Evolutionary conservation across 2,329 filamentous ascomycete genomes (phyloP).

Genomic region (Leptographium radiaticola): DNA sequence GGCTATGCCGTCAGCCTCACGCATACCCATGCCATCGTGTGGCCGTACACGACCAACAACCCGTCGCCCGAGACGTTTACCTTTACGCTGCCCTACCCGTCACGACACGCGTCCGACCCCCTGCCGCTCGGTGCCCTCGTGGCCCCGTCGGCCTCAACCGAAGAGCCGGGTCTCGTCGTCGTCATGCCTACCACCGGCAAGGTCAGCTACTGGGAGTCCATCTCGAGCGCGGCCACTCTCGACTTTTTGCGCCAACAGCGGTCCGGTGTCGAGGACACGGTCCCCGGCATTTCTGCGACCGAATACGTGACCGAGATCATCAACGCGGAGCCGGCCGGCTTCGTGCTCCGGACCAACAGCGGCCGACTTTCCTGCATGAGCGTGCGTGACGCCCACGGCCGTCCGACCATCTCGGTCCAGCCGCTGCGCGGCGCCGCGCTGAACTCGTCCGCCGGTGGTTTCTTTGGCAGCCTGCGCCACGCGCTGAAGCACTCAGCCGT

Average conservation of each 20-base stretch:
- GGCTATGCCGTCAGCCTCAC: conserved; percentile 73
- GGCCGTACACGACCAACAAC: conserved; percentile 67
- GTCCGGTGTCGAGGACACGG: conserved; percentile 61
- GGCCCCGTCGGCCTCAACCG: conserved; percentile 61
- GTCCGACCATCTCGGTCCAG: conserved; percentile 65
- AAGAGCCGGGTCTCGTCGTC: conserved; percentile 74
- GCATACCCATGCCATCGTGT: conserved; percentile 70
- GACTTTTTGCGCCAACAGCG: conserved; percentile 73
- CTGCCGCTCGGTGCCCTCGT: conserved; percentile 76
- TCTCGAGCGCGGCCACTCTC: conserved; percentile 75
- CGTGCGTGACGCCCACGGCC: conserved; percentile 74
- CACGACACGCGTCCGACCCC: conserved; percentile 52
- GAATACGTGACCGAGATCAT: conserved; percentile 68
- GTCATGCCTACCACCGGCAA: conserved; percentile 74
- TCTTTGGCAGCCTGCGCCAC: conserved; percentile 71
- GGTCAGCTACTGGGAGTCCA: conserved; percentile 90
- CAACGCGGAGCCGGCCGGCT: conserved; percentile 74
- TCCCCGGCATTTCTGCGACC: conserved; percentile 63
- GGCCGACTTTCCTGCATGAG: conserved; percentile 79
- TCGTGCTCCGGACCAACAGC: conserved; percentile 71
- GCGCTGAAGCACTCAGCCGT: conserved; percentile 57
- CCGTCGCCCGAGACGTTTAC: conserved; percentile 64
- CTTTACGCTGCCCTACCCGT: conserved; percentile 64
- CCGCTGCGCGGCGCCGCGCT: conserved; percentile 55
- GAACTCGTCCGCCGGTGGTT: conserved; percentile 44